phyloP scores from a whole-genome alignment of 805 yeast genomes.

The Metschnikowia lunata region DNA sequence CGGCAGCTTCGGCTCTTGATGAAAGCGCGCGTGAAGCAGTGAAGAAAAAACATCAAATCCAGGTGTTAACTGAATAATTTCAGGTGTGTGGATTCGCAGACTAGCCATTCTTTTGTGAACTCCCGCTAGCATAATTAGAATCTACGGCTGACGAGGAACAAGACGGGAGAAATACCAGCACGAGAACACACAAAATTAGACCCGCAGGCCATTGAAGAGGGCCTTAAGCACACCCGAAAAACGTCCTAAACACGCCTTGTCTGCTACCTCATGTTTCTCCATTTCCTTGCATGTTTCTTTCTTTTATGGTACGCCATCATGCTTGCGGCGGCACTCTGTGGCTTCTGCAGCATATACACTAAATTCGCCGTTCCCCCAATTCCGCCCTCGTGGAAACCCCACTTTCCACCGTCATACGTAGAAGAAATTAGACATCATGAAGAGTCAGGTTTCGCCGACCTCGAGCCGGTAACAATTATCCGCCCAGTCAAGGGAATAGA shows the following conservation, averaged over 20 bases:
- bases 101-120: too few species aligned
- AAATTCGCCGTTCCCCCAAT: conserved; percentile 26
- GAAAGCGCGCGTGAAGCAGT: too few species aligned
- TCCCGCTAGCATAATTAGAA: too few species aligned
- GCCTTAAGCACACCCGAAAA: too few species aligned
- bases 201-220: too few species aligned
- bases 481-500: conserved; percentile 85
- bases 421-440: background rate
- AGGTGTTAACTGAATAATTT: too few species aligned
- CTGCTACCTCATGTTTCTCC: conserved; percentile 1
- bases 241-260: background rate
- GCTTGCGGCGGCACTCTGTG: conserved; percentile 33
- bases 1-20: too few species aligned
- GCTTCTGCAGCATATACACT: conserved; percentile 35
- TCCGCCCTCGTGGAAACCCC: conserved; percentile 3
- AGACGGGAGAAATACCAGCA: too few species aligned
- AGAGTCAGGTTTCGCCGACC: background rate
- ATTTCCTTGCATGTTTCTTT: conserved; percentile 15
- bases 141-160: too few species aligned
- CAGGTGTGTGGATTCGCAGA: too few species aligned
- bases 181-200: too few species aligned
- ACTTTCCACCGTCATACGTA: background rate
- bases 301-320: conserved; percentile 40
- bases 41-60: too few species aligned
- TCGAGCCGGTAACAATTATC: conserved; percentile 60